Evolutionary conservation across 208 protist genomes (phyloP), one percentile per base, ranked within the genome.

Genomic region (Trypanosoma brucei): DNA sequence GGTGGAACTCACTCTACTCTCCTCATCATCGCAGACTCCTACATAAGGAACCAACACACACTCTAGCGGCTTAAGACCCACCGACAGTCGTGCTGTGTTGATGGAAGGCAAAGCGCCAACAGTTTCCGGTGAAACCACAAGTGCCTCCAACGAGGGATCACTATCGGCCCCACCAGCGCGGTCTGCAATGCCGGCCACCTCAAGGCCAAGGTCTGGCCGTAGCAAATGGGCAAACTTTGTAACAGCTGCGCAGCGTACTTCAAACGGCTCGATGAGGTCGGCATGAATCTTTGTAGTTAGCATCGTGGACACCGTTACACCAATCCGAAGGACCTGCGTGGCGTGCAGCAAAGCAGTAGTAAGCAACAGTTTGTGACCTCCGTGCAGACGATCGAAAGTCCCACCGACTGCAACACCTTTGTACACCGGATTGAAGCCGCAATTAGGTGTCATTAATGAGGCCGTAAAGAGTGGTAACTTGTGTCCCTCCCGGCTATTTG

Each of bases 331-430:
- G 46, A 69, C 75, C 3, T 83, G 63, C 13, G 56, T 65, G 3
- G 84, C 64, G 68, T 92, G 72, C 38, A 96, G 81, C 0, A 77
- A 51, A 8, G 88, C 82, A 9, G 79, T 85, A 1, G 91, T 86
- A 34, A 96, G 76, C 4, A 96, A 73, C 38, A 96, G 59, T 59
- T 94, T 93, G 70, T 96, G 91, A 35, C 91, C 91, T 1, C 70
- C 78, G 75, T 96, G 91, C 7, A 96, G 79, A 42, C 83, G 86
- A 57, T 96, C 91, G 63, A 96, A 96, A 14, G 91, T 96, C 46
- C 91, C 91, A 22, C 91, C 91, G 33, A 96, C 76, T 8, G 86
- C 91, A 6, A 95, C 87, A 68, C 88, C 78, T 11, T 67, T 64
- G 70, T 88, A 95, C 35, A 78, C 38, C 0, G 81, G 85, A 30